Evolutionary conservation across 2,329 filamentous ascomycete species (phyloP).

Genomic region (Fusarium equiseti): DNA sequence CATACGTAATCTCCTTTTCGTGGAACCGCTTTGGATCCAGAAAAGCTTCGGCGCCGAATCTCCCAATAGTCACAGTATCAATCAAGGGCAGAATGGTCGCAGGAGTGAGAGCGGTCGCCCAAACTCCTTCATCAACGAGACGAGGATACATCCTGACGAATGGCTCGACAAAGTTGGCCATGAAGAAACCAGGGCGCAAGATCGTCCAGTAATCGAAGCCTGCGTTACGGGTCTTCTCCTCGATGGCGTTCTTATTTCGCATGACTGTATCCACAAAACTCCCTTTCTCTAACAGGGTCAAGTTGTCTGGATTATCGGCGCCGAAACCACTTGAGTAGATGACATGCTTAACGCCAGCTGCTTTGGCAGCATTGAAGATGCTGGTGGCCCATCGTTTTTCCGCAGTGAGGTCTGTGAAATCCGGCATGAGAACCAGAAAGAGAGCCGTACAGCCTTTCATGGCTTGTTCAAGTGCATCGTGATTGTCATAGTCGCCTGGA

Average conservation of each 20-base stretch:
- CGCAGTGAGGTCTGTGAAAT: slow-evolving; percentile 48
- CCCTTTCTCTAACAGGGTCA: slow-evolving; percentile 46
- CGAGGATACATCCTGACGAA: slow-evolving; percentile 56
- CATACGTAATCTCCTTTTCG: slow-evolving; percentile 55
- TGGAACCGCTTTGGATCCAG: slow-evolving; percentile 57
- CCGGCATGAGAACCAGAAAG: slow-evolving; percentile 52
- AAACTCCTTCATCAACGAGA: slow-evolving; percentile 54
- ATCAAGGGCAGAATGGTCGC: slow-evolving; percentile 57
- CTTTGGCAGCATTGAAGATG: slow-evolving; percentile 54
- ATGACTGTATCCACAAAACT: slow-evolving; percentile 49
- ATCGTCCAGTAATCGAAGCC: slow-evolving; percentile 61
- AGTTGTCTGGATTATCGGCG: slow-evolving; percentile 47
- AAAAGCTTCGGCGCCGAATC: slow-evolving; percentile 59
- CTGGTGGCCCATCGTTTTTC: slow-evolving; percentile 49
- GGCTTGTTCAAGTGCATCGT: slow-evolving; percentile 46
- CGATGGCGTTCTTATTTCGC: slow-evolving; percentile 57
- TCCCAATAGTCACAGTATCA: slow-evolving; percentile 62
- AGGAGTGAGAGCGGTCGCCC: slow-evolving; percentile 52
- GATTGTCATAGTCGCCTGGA: slow-evolving; percentile 52
- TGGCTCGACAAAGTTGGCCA: slow-evolving; percentile 62
- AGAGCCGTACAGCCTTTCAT: slow-evolving; percentile 49
- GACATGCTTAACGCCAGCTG: slow-evolving; percentile 53
- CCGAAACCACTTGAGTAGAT: slow-evolving; percentile 54
- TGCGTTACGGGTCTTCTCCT: slow-evolving; percentile 52
- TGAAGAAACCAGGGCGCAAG: slow-evolving; percentile 64